Evolutionary conservation across 2,329 filamentous ascomycete genomes (phyloP), one percentile per base, ranked within the genome.

Genomic region (Whalleya microplaca): DNA sequence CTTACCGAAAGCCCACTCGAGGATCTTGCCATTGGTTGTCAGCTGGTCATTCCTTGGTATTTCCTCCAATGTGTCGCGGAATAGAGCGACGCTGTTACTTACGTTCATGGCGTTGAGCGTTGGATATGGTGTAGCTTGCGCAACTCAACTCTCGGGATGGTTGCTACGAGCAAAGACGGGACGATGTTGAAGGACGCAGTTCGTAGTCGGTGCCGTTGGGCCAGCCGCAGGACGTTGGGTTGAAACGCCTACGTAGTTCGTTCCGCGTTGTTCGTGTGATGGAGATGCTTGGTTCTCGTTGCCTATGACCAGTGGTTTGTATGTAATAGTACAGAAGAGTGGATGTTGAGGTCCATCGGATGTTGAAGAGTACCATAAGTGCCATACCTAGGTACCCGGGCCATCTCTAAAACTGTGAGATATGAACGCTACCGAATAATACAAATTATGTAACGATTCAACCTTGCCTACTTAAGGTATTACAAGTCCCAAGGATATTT

Each of bases 1-100:
- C 85, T 97, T 98, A 66, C 95, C 95, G 72, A 99, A 99, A 41
- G 94, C 94, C 93, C 95, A 99, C 85, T 99, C 95, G 61, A 99
- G 85, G 72, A 98, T 91, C 91, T 97, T 64, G 58, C 19, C 21
- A 44, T 47, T 32, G 18, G 29, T 18, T 21, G 42, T 63, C 21
- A 63, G 60, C 14, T 10, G n/a, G n/a, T n/a, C n/a, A n/a, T n/a
- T n/a, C n/a, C n/a, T n/a, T 48, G 27, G 23, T 37, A 19, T n/a
- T 29, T 3, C n/a, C 14, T 42, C 19, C 12, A 21, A 18, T 23
- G 29, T 23, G 10, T 48, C 32, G 19, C 2, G 46, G 21, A 6
- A 2, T 21, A 27, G 16, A 8, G 10, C 42, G 20, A 16, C 41
- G 23, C 14, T 27, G 20, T 2, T n/a, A 41, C 60, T 48, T 56